Evolutionary conservation across 208 protist genomes (phyloP).

Genomic region (Wallacemonas sp.): DNA sequence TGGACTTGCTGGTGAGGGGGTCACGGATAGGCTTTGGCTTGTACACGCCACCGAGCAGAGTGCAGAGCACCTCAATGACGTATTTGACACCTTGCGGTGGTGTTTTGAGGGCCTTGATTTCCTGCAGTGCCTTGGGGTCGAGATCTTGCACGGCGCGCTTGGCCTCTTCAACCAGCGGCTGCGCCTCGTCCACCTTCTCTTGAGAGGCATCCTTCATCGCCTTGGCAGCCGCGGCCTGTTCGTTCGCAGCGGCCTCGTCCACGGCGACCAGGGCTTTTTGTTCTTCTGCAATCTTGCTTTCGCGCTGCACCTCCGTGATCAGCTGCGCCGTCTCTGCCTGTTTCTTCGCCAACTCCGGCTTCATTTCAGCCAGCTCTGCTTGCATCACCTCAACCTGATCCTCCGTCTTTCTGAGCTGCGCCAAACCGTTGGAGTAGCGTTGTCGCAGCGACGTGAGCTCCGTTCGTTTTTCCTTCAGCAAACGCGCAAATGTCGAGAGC

Average conservation of each 20-base stretch:
- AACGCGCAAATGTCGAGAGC: slow-evolving; percentile 87
- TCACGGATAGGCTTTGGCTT: slow-evolving; percentile 87
- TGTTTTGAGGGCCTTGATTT: slow-evolving; percentile 95
- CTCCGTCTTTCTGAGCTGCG: slow-evolving; percentile 90
- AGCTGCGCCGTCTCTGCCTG: slow-evolving; percentile 89
- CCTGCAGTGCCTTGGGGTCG: slow-evolving; percentile 93
- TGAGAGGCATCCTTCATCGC: slow-evolving; percentile 95
- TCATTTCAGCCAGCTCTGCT: slow-evolving; percentile 88
- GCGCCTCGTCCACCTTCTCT: slow-evolving; percentile 93
- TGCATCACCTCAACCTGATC: slow-evolving; percentile 96
- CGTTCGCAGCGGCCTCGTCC: slow-evolving; percentile 90
- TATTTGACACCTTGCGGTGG: slow-evolving; percentile 96
- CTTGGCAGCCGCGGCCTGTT: slow-evolving; percentile 90
- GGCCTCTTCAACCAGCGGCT: slow-evolving; percentile 95
- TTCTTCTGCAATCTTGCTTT: slow-evolving; percentile 87
- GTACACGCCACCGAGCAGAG: slow-evolving; percentile 83
- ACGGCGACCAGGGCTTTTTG: slow-evolving; percentile 84
- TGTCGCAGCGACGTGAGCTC: slow-evolving; percentile 87
- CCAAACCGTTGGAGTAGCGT: slow-evolving; percentile 89
- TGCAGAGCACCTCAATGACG: slow-evolving; percentile 92
- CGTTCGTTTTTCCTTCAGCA: slow-evolving; percentile 83
- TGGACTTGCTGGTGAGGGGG: slow-evolving; percentile 82
- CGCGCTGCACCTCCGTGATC: slow-evolving; percentile 82
- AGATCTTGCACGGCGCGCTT: slow-evolving; percentile 91
- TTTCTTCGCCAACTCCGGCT: slow-evolving; percentile 90